Conservation (phyloP, 192 early-diverging fungal species). For the Linnemannia schmuckeri region DNA sequence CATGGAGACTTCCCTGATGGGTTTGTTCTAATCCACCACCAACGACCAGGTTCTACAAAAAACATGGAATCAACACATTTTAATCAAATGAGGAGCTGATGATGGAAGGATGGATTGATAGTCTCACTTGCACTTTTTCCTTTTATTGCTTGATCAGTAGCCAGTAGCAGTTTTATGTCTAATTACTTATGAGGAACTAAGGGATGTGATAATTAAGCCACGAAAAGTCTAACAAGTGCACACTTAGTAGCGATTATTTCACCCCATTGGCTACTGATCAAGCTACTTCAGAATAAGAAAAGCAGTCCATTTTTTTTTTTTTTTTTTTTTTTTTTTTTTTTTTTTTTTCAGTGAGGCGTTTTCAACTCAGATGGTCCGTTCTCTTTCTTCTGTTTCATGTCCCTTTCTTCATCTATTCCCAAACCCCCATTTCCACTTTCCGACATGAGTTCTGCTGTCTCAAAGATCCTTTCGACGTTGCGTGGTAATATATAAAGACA, state of each 20-base stretch:
- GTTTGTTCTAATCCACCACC: slow-evolving; percentile 29
- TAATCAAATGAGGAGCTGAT: not conserved
- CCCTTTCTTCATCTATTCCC: not conserved
- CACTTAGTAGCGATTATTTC: too few species aligned
- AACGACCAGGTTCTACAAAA: not conserved
- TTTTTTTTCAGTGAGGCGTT: not conserved
- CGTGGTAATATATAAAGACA: not conserved
- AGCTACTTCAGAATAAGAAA: not conserved
- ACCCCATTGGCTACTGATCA: not conserved
- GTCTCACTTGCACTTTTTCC: not conserved
- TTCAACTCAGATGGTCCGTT: not conserved
- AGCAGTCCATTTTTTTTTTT: not conserved
- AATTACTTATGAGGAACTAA: too few species aligned
- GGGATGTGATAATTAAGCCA: too few species aligned
- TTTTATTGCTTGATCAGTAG: not conserved
- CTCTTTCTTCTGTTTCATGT: not conserved
- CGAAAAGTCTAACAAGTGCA: too few species aligned
- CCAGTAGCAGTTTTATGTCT: not conserved
- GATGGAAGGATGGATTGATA: not conserved
- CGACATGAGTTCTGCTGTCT: not conserved
- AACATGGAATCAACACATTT: not conserved
- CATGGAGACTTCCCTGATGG: slow-evolving; percentile 24
- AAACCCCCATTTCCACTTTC: not conserved
- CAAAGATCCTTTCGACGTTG: not conserved
- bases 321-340: not conserved